A percentile compares a stretch with the other conserved stretches of the same genome.
phyloP scores from a whole-genome alignment of 257 asterid genomes.

The Verbascum thapsus region DNA sequence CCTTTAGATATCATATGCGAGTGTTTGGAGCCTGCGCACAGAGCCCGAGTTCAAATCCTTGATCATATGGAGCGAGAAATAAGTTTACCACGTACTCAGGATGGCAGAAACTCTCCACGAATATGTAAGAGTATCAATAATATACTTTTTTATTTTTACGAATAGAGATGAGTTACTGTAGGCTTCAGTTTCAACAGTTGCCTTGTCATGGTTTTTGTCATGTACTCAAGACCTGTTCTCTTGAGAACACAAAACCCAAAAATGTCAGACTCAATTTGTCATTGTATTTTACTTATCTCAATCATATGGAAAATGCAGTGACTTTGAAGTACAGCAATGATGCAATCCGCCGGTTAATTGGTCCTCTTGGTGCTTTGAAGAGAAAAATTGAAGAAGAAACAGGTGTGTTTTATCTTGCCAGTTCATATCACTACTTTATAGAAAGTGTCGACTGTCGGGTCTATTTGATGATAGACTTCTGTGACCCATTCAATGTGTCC shows the following conservation, averaged over 20 bases:
- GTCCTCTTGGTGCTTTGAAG: constrained; percentile 93
- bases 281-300: constrained; percentile 21
- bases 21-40: constrained; percentile 74
- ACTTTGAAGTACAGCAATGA: constrained; percentile 82
- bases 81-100: constrained; percentile 70
- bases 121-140: constrained; percentile 47
- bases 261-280: constrained; percentile 15
- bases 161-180: constrained; percentile 7
- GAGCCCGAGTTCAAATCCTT: constrained; percentile 83
- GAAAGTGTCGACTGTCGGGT: not conserved
- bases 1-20: constrained; percentile 88
- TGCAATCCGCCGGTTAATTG: constrained; percentile 84
- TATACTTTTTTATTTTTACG: not conserved
- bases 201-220: constrained; percentile 16
- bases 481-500: not conserved
- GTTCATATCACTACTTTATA: not conserved
- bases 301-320: constrained; percentile 47
- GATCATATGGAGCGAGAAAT: constrained; percentile 91
- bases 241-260: not conserved
- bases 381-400: constrained; percentile 95
- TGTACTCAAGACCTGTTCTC: not conserved
- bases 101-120: constrained; percentile 73
- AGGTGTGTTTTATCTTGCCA: constrained; percentile 45
- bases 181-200: constrained; percentile 12
- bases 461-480: constrained; percentile 15